Evolutionary conservation across 1,284 basidiomycete species (phyloP).

Genomic region (Inonotus obliquus): DNA sequence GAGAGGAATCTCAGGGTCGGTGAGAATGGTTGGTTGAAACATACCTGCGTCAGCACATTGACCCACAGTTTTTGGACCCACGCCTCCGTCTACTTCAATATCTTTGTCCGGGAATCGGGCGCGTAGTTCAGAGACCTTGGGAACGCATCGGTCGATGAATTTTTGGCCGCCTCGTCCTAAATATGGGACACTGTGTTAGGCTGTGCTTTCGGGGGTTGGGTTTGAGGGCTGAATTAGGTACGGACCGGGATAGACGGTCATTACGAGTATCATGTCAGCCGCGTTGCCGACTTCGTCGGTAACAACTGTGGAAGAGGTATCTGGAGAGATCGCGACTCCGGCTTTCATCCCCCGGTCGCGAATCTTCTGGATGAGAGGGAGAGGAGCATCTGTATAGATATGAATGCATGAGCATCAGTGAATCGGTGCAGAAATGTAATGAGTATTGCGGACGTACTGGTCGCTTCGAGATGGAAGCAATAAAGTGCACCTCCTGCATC

Average conservation of each 20-base stretch:
- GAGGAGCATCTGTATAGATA: conserved; percentile 55
- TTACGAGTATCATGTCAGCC: conserved; percentile 93
- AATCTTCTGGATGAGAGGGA: conserved; percentile 74
- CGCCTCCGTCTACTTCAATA: conserved; percentile 97
- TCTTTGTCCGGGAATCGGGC: conserved; percentile 88
- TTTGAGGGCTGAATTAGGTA: background rate
- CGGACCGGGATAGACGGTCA: conserved; percentile 91
- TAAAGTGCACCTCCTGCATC: conserved; percentile 91
- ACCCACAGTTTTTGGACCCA: conserved; percentile 87
- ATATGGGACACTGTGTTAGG: background rate
- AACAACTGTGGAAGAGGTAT: conserved; percentile 82
- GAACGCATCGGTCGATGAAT: conserved; percentile 90
- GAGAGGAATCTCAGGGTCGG: conserved; percentile 7
- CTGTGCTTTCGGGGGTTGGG: background rate
- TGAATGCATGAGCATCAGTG: background rate
- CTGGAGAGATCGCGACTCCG: conserved; percentile 92
- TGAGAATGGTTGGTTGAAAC: conserved; percentile 24
- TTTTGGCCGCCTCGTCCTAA: conserved; percentile 92
- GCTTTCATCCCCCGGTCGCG: conserved; percentile 80
- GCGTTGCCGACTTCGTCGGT: conserved; percentile 75
- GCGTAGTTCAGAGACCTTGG: conserved; percentile 91
- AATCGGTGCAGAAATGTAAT: background rate
- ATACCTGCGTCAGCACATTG: conserved; percentile 87
- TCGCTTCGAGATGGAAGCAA: conserved; percentile 98
- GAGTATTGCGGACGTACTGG: conserved; percentile 49